Evolutionary conservation across 2,329 filamentous ascomycete genomes (phyloP).

Genomic region (Elsinoe ampelina): DNA sequence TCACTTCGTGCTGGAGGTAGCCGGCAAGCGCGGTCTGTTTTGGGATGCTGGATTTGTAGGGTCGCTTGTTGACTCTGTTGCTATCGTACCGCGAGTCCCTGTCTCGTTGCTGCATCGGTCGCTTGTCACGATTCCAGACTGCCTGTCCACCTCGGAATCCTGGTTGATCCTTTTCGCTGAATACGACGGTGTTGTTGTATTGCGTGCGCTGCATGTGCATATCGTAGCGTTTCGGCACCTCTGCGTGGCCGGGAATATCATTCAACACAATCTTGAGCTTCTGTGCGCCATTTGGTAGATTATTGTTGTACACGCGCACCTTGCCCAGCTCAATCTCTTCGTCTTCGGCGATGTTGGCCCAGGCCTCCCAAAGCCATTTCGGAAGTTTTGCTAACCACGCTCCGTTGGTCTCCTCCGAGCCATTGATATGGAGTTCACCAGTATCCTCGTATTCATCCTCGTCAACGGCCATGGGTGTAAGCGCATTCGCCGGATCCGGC

Average conservation of each 20-base stretch:
- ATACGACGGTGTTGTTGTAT: slow-evolving; percentile 82
- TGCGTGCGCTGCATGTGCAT: slow-evolving; percentile 58
- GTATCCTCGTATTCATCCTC: slow-evolving; percentile 37
- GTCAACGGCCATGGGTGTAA: slow-evolving; percentile 22
- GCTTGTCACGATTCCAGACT: slow-evolving; percentile 19
- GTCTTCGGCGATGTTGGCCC: slow-evolving; percentile 67
- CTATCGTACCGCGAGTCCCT: slow-evolving; percentile 14
- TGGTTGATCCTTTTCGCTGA: slow-evolving; percentile 86
- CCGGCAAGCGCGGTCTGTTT: slow-evolving; percentile 72
- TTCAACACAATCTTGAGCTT: slow-evolving; percentile 53
- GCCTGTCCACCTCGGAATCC: slow-evolving; percentile 47
- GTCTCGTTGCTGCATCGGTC: slow-evolving; percentile 18
- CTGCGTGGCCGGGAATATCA: slow-evolving; percentile 57
- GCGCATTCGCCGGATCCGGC: slow-evolving; percentile 25
- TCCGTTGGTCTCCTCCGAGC: slow-evolving; percentile 15
- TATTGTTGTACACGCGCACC: slow-evolving; percentile 41
- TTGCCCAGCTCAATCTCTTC: slow-evolving; percentile 75
- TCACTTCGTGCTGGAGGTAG: slow-evolving; percentile 65
- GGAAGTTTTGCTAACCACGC: slow-evolving; percentile 69
- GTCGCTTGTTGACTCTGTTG: slow-evolving; percentile 21
- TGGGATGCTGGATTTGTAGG: slow-evolving; percentile 31
- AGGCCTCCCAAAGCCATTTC: slow-evolving; percentile 70
- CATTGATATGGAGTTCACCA: slow-evolving; percentile 29
- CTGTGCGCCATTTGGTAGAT: slow-evolving; percentile 15
- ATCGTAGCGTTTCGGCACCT: slow-evolving; percentile 81